Evolutionary conservation across 495 filamentous ascomycete species (phyloP).

Genomic region (Rostrohypoxylon terebratum): DNA sequence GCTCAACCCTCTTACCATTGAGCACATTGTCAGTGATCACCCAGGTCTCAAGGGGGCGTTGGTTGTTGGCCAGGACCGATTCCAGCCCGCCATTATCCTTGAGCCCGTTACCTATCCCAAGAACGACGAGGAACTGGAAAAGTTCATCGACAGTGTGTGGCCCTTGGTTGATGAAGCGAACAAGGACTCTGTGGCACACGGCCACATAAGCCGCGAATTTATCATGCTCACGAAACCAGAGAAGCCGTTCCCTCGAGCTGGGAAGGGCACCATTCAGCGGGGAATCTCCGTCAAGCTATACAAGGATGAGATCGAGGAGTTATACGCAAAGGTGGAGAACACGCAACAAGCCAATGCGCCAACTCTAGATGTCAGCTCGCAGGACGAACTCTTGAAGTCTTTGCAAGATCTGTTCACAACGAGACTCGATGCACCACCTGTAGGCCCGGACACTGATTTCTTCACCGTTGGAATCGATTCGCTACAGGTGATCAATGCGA

Average conservation of each 20-base stretch:
- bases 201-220: slow-evolving; percentile 54
- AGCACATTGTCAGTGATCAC: slow-evolving; percentile 58
- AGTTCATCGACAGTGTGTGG: slow-evolving; percentile 56
- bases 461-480: slow-evolving; percentile 64
- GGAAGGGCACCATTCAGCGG: slow-evolving; percentile 68
- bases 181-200: slow-evolving; percentile 59
- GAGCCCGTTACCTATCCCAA: slow-evolving; percentile 55
- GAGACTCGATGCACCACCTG: slow-evolving; percentile 41
- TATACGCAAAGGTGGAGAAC: slow-evolving; percentile 54
- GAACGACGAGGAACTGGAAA: slow-evolving; percentile 44
- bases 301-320: slow-evolving; percentile 62
- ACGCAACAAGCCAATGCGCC: slow-evolving; percentile 39
- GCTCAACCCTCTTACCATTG: slow-evolving; percentile 67
- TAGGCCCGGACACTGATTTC: slow-evolving; percentile 55
- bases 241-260: slow-evolving; percentile 65
- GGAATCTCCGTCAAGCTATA: slow-evolving; percentile 61
- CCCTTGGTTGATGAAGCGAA: slow-evolving; percentile 58
- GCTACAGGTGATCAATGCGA: slow-evolving; percentile 59
- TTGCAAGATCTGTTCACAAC: slow-evolving; percentile 51
- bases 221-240: slow-evolving; percentile 58
- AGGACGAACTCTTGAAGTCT: slow-evolving; percentile 48
- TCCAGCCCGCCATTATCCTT: slow-evolving; percentile 65
- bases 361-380: slow-evolving; percentile 48
- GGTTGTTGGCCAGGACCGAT: slow-evolving; percentile 63
- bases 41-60: slow-evolving; percentile 60